phyloP scores from a whole-genome alignment of 768 basidiomycete genomes.

The Collybiopsis luxurians region DNA sequence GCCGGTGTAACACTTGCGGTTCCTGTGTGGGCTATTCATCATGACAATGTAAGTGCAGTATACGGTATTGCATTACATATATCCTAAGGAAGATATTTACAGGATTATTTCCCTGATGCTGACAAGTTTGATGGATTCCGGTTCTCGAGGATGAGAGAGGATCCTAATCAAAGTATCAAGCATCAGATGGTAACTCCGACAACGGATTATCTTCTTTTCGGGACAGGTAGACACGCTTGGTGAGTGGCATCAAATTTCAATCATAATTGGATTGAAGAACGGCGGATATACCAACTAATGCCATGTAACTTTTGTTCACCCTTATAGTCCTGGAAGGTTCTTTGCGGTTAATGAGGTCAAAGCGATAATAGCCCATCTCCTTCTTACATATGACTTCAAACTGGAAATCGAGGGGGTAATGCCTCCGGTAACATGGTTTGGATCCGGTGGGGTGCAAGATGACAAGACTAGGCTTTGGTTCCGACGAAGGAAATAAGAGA shows the following conservation, averaged over 20 bases:
- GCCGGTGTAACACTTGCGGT: conserved; percentile 23
- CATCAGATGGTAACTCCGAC: background rate
- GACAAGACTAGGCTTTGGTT: too few species aligned
- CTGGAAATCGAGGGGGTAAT: conserved; percentile 28
- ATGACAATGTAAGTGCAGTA: conserved; percentile 24
- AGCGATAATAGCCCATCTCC: conserved; percentile 24
- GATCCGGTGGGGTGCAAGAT: too few species aligned
- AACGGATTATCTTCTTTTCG: background rate
- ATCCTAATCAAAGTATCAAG: background rate
- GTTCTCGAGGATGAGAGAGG: conserved; percentile 8
- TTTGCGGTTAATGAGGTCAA: conserved; percentile 28
- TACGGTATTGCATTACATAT: background rate
- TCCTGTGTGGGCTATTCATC: conserved; percentile 18
- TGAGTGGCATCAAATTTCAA: background rate
- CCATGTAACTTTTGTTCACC: background rate
- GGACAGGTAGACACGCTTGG: conserved; percentile 8
- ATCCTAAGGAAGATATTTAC: too few species aligned
- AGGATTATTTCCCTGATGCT: conserved; percentile 1
- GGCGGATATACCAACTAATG: too few species aligned
- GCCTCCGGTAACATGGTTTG: conserved; percentile 29
- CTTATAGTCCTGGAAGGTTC: conserved; percentile 20
- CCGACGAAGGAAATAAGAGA: too few species aligned
- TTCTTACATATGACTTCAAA: conserved; percentile 29
- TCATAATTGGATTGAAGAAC: too few species aligned
- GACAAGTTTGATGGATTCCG: conserved; percentile 11